Evolutionary conservation across 176 grass and related monocot species (phyloP).

Genomic region (Rhynchospora tenuis): DNA sequence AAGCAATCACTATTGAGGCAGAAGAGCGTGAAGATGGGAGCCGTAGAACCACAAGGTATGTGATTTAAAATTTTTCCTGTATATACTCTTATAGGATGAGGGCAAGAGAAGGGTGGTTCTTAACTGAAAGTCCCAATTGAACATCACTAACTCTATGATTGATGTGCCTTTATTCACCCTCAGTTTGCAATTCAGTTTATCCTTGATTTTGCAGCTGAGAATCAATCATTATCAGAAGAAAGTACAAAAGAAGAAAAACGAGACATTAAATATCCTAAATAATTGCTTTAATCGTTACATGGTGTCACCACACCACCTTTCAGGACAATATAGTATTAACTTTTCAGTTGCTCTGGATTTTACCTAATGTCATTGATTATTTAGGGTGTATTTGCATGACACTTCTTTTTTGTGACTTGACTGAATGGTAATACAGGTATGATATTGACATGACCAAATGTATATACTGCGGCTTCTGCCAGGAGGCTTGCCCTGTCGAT

Average conservation of each 20-base stretch:
- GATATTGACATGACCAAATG: constrained; percentile 99
- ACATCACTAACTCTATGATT: not conserved
- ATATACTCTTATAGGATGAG: not conserved
- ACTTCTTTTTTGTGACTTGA: not conserved
- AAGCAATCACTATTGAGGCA: constrained; percentile 98
- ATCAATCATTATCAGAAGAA: not conserved
- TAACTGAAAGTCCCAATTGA: not conserved
- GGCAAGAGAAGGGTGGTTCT: not conserved
- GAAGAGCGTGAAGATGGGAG: constrained; percentile 99
- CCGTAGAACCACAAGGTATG: constrained; percentile 87
- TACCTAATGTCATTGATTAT: not conserved
- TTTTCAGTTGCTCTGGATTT: not conserved
- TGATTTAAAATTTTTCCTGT: not conserved
- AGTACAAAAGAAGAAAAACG: not conserved
- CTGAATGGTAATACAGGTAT: constrained; percentile 38
- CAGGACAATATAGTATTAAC: not conserved
- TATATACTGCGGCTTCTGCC: constrained; percentile 98
- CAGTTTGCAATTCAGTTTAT: not conserved
- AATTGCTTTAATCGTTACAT: not conserved
- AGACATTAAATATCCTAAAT: not conserved
- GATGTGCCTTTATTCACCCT: not conserved
- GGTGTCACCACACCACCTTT: not conserved
- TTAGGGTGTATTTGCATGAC: not conserved
- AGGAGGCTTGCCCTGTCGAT: constrained; percentile 97
- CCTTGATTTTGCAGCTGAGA: not conserved